These are phyloP conservation scores for Polychaeton citri DNA, from an alignment of 2,329 filamentous ascomycete genomes.

Conservation along the genomic window DNA sequence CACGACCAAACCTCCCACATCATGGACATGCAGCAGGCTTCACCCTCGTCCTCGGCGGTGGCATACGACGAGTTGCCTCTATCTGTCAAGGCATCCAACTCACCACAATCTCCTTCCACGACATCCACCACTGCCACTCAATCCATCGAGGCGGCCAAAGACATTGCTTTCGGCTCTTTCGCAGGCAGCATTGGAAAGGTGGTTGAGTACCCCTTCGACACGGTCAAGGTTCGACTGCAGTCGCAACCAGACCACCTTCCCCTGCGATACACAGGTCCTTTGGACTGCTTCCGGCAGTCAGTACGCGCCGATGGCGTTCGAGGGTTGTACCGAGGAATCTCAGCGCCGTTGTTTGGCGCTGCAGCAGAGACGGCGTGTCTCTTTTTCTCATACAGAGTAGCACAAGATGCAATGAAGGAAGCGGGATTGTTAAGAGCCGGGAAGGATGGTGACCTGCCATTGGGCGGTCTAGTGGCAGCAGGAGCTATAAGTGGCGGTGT, in stretches of 20 bases:
- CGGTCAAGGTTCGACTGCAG: constrained; percentile 91
- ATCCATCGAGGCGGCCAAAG: constrained; percentile 61
- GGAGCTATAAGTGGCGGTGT: constrained; percentile 80
- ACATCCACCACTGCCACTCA: constrained; percentile 20
- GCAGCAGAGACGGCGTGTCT: constrained; percentile 84
- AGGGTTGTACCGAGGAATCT: constrained; percentile 84
- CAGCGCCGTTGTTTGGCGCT: constrained; percentile 77
- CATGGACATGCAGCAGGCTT: not conserved
- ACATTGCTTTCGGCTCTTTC: constrained; percentile 79
- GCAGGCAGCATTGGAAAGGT: constrained; percentile 87
- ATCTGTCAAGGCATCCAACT: not conserved
- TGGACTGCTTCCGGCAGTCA: constrained; percentile 89
- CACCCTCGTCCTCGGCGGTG: not conserved
- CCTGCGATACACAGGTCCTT: constrained; percentile 67
- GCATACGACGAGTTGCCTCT: not conserved
- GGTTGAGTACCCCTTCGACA: constrained; percentile 98
- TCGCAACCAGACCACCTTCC: constrained; percentile 82
- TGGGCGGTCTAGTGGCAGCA: constrained; percentile 63
- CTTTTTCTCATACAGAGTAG: constrained; percentile 76
- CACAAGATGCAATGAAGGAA: constrained; percentile 11
- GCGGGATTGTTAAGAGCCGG: not conserved
- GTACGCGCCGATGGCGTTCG: constrained; percentile 64
- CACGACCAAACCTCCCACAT: not conserved
- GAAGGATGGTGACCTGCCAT: constrained; percentile 47
- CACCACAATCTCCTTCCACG: not conserved